A percentile compares a stretch with the other conserved stretches of the same genome.
Evolutionary conservation across 768 basidiomycete species (phyloP).

Genomic region (Galerina sulciceps): DNA sequence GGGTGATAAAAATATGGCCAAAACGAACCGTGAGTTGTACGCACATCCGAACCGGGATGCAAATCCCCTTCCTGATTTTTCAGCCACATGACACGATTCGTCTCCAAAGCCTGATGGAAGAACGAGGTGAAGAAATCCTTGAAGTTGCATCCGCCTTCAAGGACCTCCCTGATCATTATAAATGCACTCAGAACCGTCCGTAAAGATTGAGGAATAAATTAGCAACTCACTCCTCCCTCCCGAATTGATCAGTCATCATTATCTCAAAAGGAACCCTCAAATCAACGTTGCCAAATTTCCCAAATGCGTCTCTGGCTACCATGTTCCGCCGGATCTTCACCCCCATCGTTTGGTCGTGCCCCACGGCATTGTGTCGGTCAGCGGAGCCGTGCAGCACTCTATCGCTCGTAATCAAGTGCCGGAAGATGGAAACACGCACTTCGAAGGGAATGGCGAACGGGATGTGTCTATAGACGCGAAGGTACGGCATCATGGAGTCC

Average conservation of each 20-base stretch:
- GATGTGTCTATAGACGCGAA: constrained; percentile 92
- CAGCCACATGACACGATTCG: constrained; percentile 92
- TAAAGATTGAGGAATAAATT: background rate
- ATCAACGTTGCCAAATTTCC: constrained; percentile 74
- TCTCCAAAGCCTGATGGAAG: constrained; percentile 93
- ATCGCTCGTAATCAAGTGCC: constrained; percentile 64
- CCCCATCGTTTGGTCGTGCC: constrained; percentile 28
- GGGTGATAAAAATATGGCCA: background rate
- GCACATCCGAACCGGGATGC: constrained; percentile 92
- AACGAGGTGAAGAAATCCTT: constrained; percentile 97
- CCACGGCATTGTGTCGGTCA: constrained; percentile 18
- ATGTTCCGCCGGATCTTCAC: constrained; percentile 71
- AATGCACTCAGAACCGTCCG: background rate
- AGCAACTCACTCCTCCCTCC: constrained; percentile 69
- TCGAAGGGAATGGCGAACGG: constrained; percentile 96
- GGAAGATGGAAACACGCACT: constrained; percentile 85
- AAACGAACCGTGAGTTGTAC: constrained; percentile 80
- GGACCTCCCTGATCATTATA: constrained; percentile 66
- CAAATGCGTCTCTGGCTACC: constrained; percentile 92
- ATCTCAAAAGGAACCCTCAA: constrained; percentile 85
- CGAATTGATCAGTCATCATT: constrained; percentile 88
- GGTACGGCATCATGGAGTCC: constrained; percentile 77
- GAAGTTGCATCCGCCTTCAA: constrained; percentile 96
- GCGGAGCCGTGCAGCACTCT: constrained; percentile 17
- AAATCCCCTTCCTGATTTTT: constrained; percentile 89